These are phyloP conservation scores for Saccharomyces hybrid DNA, from an alignment of 1,139 yeast genomes.

Conservation along the genomic window DNA sequence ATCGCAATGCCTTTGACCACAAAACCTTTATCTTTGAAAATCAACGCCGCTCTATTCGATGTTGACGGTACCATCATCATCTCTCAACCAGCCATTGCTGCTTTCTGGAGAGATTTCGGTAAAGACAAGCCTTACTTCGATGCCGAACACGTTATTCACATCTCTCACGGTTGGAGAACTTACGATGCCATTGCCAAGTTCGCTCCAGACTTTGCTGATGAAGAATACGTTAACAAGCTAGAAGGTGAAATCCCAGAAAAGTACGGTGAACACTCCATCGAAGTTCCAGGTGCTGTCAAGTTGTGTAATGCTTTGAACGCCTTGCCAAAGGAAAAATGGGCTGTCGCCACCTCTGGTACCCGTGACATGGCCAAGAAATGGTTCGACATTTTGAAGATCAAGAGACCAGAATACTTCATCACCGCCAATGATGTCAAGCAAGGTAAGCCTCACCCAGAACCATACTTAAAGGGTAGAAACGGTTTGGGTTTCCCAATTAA, in stretches of 20 bases:
- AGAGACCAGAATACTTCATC: slow-evolving; percentile 64
- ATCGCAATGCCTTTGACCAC: slow-evolving; percentile 24
- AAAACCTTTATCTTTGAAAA: slow-evolving; percentile 30
- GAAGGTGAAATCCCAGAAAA: slow-evolving; percentile 68
- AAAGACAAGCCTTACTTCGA: slow-evolving; percentile 62
- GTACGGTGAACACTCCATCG: slow-evolving; percentile 64
- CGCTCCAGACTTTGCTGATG: slow-evolving; percentile 69
- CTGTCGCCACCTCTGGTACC: slow-evolving; percentile 81
- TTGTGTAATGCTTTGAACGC: slow-evolving; percentile 36
- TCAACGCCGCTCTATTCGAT: slow-evolving; percentile 53
- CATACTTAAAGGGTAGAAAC: slow-evolving; percentile 62
- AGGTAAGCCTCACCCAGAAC: slow-evolving; percentile 85
- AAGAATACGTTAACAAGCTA: slow-evolving; percentile 58
- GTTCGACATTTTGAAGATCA: slow-evolving; percentile 59
- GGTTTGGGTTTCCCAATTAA: slow-evolving; percentile 46
- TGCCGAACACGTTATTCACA: slow-evolving; percentile 62
- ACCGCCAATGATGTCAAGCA: slow-evolving; percentile 71
- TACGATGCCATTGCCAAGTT: slow-evolving; percentile 67
- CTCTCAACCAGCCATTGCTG: slow-evolving; percentile 76
- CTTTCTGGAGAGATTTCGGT: slow-evolving; percentile 72
- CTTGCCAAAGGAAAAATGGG: slow-evolving; percentile 51
- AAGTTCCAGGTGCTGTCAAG: slow-evolving; percentile 70
- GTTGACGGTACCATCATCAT: slow-evolving; percentile 82
- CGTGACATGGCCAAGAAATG: slow-evolving; percentile 70
- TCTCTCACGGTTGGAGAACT: slow-evolving; percentile 80